Conservation (phyloP, 192 early-diverging fungal species). For the Dissophora globulifera region DNA sequence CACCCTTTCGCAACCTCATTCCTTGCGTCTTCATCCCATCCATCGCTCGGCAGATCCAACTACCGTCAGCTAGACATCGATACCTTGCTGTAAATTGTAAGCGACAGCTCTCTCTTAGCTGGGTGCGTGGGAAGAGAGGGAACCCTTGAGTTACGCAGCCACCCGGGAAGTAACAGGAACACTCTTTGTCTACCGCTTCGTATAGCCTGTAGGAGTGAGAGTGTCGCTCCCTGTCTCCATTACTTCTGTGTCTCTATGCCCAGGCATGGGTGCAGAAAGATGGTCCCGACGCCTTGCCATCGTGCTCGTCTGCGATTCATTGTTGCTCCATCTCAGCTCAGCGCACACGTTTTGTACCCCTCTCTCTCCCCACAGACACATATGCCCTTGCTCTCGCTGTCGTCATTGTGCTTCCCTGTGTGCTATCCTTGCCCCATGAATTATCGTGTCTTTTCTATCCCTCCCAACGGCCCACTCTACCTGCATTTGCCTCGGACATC, state of each 20-base stretch:
- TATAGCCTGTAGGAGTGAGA: too few species aligned
- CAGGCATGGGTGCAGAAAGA: too few species aligned
- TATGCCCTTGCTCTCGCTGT: slow-evolving; percentile 3
- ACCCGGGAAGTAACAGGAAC: too few species aligned
- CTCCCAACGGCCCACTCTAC: background rate
- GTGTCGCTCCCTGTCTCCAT: too few species aligned
- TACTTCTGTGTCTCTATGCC: too few species aligned
- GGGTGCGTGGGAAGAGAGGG: background rate
- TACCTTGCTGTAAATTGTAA: too few species aligned
- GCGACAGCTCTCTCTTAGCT: too few species aligned
- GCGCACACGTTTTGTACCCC: background rate
- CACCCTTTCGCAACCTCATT: background rate
- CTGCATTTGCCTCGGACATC: too few species aligned
- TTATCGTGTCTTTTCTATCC: background rate
- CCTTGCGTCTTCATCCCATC: background rate
- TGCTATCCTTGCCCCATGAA: background rate
- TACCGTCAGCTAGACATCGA: background rate
- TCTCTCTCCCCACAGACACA: background rate
- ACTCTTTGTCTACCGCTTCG: too few species aligned
- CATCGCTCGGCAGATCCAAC: background rate
- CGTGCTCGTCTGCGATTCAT: background rate
- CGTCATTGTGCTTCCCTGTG: slow-evolving; percentile 37
- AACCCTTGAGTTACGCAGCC: too few species aligned
- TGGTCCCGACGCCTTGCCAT: background rate
- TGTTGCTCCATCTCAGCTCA: background rate